These are phyloP conservation scores for Akebia trifoliata DNA, from an alignment of 164 flowering plant genomes.

Conservation along the genomic window DNA sequence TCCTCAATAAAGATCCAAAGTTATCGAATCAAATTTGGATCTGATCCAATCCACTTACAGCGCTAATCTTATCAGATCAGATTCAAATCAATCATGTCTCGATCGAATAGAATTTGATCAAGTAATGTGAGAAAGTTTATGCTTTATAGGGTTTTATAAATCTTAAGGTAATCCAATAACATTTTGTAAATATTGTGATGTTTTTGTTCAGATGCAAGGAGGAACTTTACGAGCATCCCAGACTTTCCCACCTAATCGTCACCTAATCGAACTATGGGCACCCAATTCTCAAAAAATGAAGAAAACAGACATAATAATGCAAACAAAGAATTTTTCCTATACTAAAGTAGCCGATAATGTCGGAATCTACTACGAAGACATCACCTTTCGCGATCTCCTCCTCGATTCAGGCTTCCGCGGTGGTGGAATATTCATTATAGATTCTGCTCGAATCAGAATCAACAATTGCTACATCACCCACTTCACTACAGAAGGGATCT, in stretches of 20 bases:
- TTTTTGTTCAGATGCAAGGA: slow-evolving; percentile 26
- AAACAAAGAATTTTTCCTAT: neutral
- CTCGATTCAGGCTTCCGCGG: slow-evolving; percentile 42
- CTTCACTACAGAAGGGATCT: slow-evolving; percentile 20
- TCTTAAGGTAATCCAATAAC: too few species aligned
- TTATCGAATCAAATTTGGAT: too few species aligned
- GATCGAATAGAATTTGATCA: too few species aligned
- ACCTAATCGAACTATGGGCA: slow-evolving; percentile 35
- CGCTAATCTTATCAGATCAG: too few species aligned
- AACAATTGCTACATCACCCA: slow-evolving; percentile 21
- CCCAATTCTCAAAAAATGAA: slow-evolving; percentile 16
- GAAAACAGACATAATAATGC: neutral
- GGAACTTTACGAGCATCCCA: slow-evolving; percentile 44
- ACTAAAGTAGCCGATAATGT: neutral
- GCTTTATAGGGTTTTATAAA: too few species aligned
- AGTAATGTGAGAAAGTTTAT: too few species aligned
- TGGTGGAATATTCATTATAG: slow-evolving; percentile 36
- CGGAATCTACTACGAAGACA: slow-evolving; percentile 35
- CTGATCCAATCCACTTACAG: too few species aligned
- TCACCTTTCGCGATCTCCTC: slow-evolving; percentile 45
- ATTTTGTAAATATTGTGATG: neutral
- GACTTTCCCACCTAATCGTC: slow-evolving; percentile 36
- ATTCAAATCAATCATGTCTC: too few species aligned
- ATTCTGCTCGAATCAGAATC: slow-evolving; percentile 43
- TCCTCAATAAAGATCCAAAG: too few species aligned